Conservation (phyloP, 495 filamentous ascomycete species). For the Mytilinidion resinicola region DNA sequence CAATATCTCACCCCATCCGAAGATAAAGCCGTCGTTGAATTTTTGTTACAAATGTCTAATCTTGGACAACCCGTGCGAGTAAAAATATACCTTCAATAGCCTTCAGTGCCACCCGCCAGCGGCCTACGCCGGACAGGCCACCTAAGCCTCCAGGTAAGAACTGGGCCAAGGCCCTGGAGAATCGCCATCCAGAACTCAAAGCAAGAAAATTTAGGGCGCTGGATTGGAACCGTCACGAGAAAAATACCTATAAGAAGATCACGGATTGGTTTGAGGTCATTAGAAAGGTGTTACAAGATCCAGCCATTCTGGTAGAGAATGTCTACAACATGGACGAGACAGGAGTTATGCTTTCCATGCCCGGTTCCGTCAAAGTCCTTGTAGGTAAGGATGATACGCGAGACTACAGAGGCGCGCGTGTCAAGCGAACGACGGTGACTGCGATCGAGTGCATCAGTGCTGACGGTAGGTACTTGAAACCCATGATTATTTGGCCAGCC, state of each 20-base stretch:
- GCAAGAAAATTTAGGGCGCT: neutral
- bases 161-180: neutral
- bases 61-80: neutral
- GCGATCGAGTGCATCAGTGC: neutral
- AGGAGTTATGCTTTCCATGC: neutral
- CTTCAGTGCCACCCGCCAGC: neutral
- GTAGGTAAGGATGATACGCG: neutral
- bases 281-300: neutral
- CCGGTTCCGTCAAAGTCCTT: neutral
- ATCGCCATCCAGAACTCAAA: neutral
- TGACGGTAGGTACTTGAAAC: neutral
- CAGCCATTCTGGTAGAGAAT: neutral
- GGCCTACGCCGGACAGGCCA: neutral
- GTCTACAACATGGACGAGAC: neutral
- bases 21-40: neutral
- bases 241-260: neutral
- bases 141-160: neutral
- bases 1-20: neutral
- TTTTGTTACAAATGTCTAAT: neutral
- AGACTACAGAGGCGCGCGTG: neutral
- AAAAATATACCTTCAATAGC: neutral
- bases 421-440: neutral
- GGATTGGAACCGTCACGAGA: neutral
- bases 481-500: neutral
- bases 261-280: neutral